Conservation (phyloP, 139 green algal species). For the Volvox africanus region DNA sequence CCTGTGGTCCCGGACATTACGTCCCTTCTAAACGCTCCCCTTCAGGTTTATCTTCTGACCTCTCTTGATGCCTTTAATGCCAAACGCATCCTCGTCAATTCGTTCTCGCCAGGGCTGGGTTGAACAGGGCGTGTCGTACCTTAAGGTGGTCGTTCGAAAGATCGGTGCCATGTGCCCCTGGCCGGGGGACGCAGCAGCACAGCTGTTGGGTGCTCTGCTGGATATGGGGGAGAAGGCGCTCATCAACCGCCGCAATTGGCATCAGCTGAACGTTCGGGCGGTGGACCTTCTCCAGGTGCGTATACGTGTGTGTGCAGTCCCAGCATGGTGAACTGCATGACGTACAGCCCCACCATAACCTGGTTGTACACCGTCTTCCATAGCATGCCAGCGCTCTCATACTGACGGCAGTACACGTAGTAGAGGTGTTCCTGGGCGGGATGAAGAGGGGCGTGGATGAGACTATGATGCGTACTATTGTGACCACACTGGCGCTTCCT, state of each 20-base stretch:
- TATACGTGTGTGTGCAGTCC: background rate
- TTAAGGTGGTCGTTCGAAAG: background rate
- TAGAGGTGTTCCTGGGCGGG: background rate
- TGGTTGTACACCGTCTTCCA: constrained; percentile 55
- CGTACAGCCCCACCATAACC: constrained; percentile 47
- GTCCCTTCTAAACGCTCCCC: too few species aligned
- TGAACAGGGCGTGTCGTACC: background rate
- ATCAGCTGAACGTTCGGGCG: constrained; percentile 43
- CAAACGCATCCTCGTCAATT: too few species aligned
- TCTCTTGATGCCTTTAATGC: too few species aligned
- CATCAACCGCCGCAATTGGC: constrained; percentile 49
- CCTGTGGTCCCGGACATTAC: too few species aligned
- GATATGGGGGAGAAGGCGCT: constrained; percentile 32
- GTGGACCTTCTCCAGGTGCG: constrained; percentile 44
- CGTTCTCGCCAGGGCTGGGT: background rate
- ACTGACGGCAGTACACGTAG: constrained; percentile 36
- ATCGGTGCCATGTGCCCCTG: constrained; percentile 37
- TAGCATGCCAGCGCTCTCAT: constrained; percentile 56
- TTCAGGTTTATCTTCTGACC: too few species aligned
- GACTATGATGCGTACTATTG: too few species aligned
- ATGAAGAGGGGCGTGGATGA: background rate
- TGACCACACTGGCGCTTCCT: too few species aligned
- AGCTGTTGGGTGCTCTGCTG: constrained; percentile 32
- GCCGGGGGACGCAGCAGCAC: constrained; percentile 46
- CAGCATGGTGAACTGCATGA: constrained; percentile 47